phyloP scores from a whole-genome alignment of 2,329 filamentous ascomycete species.

The Tolypocladium guangdongense region DNA sequence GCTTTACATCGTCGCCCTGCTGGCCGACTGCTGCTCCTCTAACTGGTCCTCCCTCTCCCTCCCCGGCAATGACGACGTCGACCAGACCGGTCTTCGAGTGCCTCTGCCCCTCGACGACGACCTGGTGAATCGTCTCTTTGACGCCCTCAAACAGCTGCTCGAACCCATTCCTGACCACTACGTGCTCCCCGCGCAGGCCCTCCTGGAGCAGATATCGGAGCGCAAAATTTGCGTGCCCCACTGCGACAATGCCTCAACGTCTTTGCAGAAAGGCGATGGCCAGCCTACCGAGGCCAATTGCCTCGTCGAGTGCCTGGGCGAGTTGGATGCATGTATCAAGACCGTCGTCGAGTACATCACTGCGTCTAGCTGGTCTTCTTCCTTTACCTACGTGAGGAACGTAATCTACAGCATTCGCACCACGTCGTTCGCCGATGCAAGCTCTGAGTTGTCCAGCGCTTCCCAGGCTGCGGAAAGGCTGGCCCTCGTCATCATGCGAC shows the following conservation, averaged over 20 bases:
- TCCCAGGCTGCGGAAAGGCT: slow-evolving; percentile 38
- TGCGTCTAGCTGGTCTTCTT: slow-evolving; percentile 50
- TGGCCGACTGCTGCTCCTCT: slow-evolving; percentile 53
- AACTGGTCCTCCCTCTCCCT: slow-evolving; percentile 37
- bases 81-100: slow-evolving; percentile 4
- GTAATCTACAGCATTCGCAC: slow-evolving; percentile 40
- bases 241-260: slow-evolving; percentile 6
- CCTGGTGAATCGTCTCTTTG: slow-evolving; percentile 44
- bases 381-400: slow-evolving; percentile 47
- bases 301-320: slow-evolving; percentile 24
- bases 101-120: slow-evolving; percentile 35
- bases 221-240: slow-evolving; percentile 25
- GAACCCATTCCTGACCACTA: slow-evolving; percentile 48
- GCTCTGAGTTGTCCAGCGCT: slow-evolving; percentile 22
- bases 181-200: slow-evolving; percentile 42
- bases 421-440: slow-evolving; percentile 26
- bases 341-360: slow-evolving; percentile 52
- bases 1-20: slow-evolving; percentile 50
- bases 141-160: slow-evolving; percentile 44
- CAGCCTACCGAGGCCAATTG: slow-evolving; percentile 10
- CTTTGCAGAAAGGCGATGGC: slow-evolving; percentile 8
- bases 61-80: slow-evolving; percentile 12
- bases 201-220: slow-evolving; percentile 41
- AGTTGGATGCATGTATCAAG: slow-evolving; percentile 45
- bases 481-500: slow-evolving; percentile 43